Base-by-base conservation (phyloP, 768 basidiomycete species). In the Panaeolus papilionaceus region DNA sequence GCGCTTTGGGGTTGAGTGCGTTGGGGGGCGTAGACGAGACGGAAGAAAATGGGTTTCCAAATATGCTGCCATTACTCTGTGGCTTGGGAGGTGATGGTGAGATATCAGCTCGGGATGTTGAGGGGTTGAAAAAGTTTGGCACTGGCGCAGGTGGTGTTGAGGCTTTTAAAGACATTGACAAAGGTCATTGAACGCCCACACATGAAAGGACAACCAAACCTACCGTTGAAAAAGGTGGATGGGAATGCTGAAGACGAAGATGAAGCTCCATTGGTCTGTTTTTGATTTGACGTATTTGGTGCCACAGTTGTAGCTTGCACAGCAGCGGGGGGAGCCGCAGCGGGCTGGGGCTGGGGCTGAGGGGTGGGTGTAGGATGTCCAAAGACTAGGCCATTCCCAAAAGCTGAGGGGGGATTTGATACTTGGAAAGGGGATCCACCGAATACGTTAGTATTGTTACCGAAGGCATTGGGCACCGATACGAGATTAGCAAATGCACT, bases 401-500 rank as follows among this genome's bases (percentile, higher is more conserved):
- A 70, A 44, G 61, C 45, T 58, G 63, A 38, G 5, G 39, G 33
- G 10, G 66, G 28, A 12, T 68, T 51, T 66, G 64, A 10, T 28
- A 44, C 63, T 14, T 61, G 4, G 44, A 69, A 49, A 61, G 67
- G 40, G 64, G 72, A 40, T 23, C 70, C 69, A 20, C 79, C 80
- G 66, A 84, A 84, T 12, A 80, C 76, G 16, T 81, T 79, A 2
- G 75, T 65, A 18, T 58, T 58, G 37, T 71, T 73, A 26, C 74
- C 76, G 64, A 84, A 84, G 10, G 76, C 75, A 70, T 80, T 82
- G 16, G 79, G 81, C 3, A 80, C 74, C 5, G 82, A 74, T 2
- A 79, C 74, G 12, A 85, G 72, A 44, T 71, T 72, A 3, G 81
- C 78, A 67, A 85, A 85, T 2, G 83, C 83, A 54, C 79, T 79